These are phyloP conservation scores for Claviceps humidiphila DNA, from an alignment of 2,329 filamentous ascomycete genomes.

Conservation along the genomic window DNA sequence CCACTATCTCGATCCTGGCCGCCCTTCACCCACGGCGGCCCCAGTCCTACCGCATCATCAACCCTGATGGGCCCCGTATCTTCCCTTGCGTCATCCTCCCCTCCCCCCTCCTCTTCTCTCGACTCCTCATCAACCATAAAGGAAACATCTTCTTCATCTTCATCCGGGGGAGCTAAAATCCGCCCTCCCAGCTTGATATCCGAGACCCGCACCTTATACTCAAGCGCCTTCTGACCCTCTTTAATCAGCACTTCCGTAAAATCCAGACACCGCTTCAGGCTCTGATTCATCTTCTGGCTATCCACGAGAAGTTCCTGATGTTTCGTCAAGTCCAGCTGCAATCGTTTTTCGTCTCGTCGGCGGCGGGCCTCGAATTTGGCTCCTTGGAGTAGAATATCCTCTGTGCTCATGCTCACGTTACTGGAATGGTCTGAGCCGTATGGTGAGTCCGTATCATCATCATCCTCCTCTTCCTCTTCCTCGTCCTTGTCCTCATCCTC, in stretches of 20 bases:
- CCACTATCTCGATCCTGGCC: constrained; percentile 39
- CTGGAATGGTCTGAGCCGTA: constrained; percentile 39
- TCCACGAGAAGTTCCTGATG: constrained; percentile 82
- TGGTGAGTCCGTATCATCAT: constrained; percentile 32
- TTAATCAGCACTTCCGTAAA: constrained; percentile 86
- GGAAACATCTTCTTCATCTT: constrained; percentile 29
- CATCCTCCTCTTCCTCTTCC: constrained; percentile 10
- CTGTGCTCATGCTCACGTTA: constrained; percentile 19
- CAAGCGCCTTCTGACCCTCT: constrained; percentile 76
- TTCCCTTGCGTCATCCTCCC: constrained; percentile 12
- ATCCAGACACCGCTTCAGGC: constrained; percentile 73
- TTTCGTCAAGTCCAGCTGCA: constrained; percentile 75
- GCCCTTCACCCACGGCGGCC: constrained; percentile 23
- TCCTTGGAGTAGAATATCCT: constrained; percentile 27
- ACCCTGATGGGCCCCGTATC: constrained; percentile 11
- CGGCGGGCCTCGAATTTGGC: constrained; percentile 29
- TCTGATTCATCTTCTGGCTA: constrained; percentile 91
- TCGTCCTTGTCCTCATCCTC: constrained; percentile 11
- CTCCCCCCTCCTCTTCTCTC: neutral
- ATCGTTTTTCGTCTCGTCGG: constrained; percentile 65
- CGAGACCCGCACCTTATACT: constrained; percentile 64
- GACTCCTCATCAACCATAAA: neutral
- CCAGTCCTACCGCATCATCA: constrained; percentile 10
- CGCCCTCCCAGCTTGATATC: constrained; percentile 74
- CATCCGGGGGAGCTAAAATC: constrained; percentile 56